Evolutionary conservation across 208 protist species (phyloP), one percentile per base, ranked within the genome.

Genomic region (Tetramitus jugosus): DNA sequence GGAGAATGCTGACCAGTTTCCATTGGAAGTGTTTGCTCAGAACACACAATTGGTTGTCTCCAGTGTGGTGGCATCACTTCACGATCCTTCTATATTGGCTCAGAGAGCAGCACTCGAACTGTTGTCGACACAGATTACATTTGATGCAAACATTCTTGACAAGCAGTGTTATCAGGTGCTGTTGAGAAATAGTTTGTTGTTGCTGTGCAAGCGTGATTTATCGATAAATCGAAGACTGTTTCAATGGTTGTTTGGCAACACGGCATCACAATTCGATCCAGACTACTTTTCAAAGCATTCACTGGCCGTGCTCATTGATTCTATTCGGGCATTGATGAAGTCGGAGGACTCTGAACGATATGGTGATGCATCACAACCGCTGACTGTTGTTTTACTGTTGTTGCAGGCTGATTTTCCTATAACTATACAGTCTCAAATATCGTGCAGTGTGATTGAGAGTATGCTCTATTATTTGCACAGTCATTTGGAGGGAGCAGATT

Each of bases 181-280:
- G 26, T 17, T 71, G 40, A 31, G 29, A 4, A 71, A n/a, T 49
- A 14, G 20, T 35, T 31, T 71, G 13, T 33, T 71, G 35, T 46
- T 71, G 20, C 26, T 46, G 20, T 6, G 33, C 10, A 71, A 71
- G 17, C 10, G 29, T n/a, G 67, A 74, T 26, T 6, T 37, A 20
- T 74, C 67, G 14, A 35, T 74, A 20, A 74, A 53, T 52, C 29
- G 67, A 53, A 74, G 67, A 74, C 35, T 74, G 2, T 74, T 53
- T 35, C 37, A 20, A 46, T 74, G 67, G 67, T 23, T 74, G 7
- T 74, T 74, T 53, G 43, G 29, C 3, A n/a, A 45, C 37, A 56
- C 17, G n/a, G n/a, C n/a, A n/a, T n/a, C n/a, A n/a, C n/a, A n/a
- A n/a, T n/a, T n/a, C 40, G 60, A 65, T 3, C 0, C 26, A 20